Evolutionary conservation across 768 basidiomycete species (phyloP).

Genomic region (Clitopilus passeckerianus): DNA sequence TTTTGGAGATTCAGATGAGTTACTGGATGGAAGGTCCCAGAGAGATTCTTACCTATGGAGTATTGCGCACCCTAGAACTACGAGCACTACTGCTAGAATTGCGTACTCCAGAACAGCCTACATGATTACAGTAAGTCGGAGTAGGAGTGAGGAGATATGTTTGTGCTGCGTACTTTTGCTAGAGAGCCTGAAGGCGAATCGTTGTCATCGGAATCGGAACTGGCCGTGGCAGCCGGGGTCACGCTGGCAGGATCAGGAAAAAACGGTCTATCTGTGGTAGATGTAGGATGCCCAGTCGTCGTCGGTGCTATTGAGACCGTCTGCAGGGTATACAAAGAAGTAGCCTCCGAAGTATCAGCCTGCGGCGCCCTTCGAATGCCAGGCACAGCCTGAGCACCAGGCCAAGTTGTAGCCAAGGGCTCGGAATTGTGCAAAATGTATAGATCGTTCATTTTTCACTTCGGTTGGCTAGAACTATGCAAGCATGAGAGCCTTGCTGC

Average conservation of each 20-base stretch:
- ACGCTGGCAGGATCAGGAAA: conserved; percentile 20
- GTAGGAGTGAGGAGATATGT: background rate
- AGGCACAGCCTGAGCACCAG: background rate
- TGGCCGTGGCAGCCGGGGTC: conserved; percentile 7
- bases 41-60: conserved; percentile 15
- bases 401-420: background rate
- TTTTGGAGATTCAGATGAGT: too few species aligned
- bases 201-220: background rate
- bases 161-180: conserved; percentile 16
- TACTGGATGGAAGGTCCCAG: too few species aligned
- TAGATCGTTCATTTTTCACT: background rate
- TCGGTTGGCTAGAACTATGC: background rate
- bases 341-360: too few species aligned
- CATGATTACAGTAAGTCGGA: background rate
- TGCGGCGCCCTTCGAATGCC: too few species aligned
- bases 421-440: background rate
- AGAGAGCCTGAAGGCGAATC: conserved; percentile 6
- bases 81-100: conserved; percentile 19
- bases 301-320: background rate
- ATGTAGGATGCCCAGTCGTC: conserved; percentile 6
- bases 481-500: background rate
- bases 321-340: background rate
- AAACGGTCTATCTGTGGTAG: conserved; percentile 15
- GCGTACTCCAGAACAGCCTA: conserved; percentile 26
- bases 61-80: conserved; percentile 15